Conservation (phyloP, 176 grass and related monocot genomes). For the Musa beccarii region DNA sequence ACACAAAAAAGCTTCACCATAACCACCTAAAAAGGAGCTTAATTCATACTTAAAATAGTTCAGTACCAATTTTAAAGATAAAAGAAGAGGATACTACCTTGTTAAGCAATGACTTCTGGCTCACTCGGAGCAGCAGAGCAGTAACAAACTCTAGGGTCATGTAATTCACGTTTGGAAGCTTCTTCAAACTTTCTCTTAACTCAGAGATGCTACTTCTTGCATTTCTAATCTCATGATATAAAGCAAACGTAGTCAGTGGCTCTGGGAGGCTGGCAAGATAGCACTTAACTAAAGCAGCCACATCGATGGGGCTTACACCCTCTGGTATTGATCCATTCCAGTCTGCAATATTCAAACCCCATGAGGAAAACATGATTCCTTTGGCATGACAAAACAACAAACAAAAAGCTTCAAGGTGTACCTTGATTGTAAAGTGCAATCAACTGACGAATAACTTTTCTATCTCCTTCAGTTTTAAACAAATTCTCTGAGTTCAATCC, state of each 20-base stretch:
- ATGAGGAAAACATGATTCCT: conserved; percentile 4
- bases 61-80: background rate
- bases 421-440: conserved; percentile 91
- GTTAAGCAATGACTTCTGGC: conserved; percentile 87
- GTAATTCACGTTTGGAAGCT: conserved; percentile 92
- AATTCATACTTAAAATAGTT: conserved; percentile 2
- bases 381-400: conserved; percentile 15
- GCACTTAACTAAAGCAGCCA: conserved; percentile 79
- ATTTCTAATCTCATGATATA: conserved; percentile 79
- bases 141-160: conserved; percentile 96
- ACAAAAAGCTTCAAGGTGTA: conserved; percentile 23
- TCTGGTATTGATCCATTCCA: conserved; percentile 69
- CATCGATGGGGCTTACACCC: conserved; percentile 50
- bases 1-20: background rate
- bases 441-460: conserved; percentile 65
- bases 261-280: conserved; percentile 94
- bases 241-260: conserved; percentile 62
- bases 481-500: conserved; percentile 77
- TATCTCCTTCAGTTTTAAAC: conserved; percentile 85
- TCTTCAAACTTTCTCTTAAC: conserved; percentile 91
- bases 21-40: conserved; percentile 1
- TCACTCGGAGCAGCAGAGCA: conserved; percentile 71
- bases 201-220: conserved; percentile 73
- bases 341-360: conserved; percentile 42
- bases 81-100: conserved; percentile 46